A percentile compares a stretch with the other conserved stretches of the same genome.
Evolutionary conservation across 345 rosid genomes (phyloP).

Genomic region (Euclidium syriacum): DNA sequence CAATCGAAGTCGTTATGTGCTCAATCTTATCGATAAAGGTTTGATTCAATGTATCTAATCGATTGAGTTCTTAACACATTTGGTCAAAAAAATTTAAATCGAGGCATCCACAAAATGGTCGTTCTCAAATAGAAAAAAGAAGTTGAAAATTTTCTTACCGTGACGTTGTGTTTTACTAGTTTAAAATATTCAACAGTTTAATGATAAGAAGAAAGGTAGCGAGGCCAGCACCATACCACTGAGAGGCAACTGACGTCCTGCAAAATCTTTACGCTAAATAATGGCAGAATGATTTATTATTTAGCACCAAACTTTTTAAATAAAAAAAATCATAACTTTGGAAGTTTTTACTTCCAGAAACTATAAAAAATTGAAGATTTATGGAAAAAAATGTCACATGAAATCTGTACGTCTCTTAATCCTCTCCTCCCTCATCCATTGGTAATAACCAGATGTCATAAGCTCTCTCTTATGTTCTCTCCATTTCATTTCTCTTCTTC

Average conservation of each 20-base stretch:
- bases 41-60: too few species aligned
- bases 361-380: not conserved
- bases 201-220: not conserved
- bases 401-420: conserved; percentile 27
- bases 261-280: conserved; percentile 8
- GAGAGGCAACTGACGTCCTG: conserved; percentile 6
- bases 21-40: too few species aligned
- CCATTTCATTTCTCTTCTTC: not conserved
- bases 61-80: too few species aligned
- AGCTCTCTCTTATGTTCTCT: not conserved
- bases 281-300: not conserved
- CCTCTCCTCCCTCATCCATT: conserved; percentile 17
- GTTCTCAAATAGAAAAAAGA: too few species aligned
- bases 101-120: too few species aligned
- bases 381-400: conserved; percentile 17
- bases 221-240: conserved; percentile 5
- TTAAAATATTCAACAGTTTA: too few species aligned
- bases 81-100: too few species aligned
- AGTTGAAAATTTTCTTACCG: too few species aligned
- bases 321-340: not conserved
- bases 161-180: too few species aligned
- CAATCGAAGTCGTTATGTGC: too few species aligned
- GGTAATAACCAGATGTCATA: too few species aligned
- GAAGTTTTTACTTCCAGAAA: not conserved
- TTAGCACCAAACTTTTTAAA: not conserved